Conservation (phyloP, 768 basidiomycete species). For the Podaxis rugospora region DNA sequence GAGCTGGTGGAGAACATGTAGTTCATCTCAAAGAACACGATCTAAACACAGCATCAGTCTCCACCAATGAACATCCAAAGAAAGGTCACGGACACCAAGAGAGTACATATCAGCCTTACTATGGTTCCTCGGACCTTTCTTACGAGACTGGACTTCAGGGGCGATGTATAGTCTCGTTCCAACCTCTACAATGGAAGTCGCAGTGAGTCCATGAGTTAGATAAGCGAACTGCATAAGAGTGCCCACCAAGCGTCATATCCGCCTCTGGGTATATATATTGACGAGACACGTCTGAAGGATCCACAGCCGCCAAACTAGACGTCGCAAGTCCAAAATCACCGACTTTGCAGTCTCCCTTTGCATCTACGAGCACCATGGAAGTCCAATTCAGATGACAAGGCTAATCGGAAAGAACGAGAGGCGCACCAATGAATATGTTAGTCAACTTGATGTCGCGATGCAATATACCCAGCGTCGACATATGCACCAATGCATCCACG, state of each 20-base stretch:
- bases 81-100: constrained; percentile 60
- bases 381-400: background rate
- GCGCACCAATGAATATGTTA: constrained; percentile 88
- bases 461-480: constrained; percentile 83
- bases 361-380: constrained; percentile 41
- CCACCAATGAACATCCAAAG: background rate
- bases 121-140: constrained; percentile 67
- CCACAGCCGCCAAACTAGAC: constrained; percentile 73
- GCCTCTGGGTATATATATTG: constrained; percentile 41
- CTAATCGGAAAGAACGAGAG: background rate
- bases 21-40: constrained; percentile 98
- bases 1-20: constrained; percentile 75
- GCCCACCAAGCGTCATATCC: constrained; percentile 73
- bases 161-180: constrained; percentile 92
- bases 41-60: constrained; percentile 35
- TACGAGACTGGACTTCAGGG: constrained; percentile 75
- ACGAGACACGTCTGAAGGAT: constrained; percentile 62
- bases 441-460: constrained; percentile 90
- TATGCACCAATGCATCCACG: constrained; percentile 84
- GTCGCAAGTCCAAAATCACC: constrained; percentile 94
- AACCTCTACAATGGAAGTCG: constrained; percentile 48
- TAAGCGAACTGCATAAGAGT: background rate
- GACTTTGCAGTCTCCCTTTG: constrained; percentile 84
- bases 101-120: constrained; percentile 94
- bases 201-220: background rate